Evolutionary conservation across 2,329 filamentous ascomycete genomes (phyloP).

Genomic region (Alternaria alternata): DNA sequence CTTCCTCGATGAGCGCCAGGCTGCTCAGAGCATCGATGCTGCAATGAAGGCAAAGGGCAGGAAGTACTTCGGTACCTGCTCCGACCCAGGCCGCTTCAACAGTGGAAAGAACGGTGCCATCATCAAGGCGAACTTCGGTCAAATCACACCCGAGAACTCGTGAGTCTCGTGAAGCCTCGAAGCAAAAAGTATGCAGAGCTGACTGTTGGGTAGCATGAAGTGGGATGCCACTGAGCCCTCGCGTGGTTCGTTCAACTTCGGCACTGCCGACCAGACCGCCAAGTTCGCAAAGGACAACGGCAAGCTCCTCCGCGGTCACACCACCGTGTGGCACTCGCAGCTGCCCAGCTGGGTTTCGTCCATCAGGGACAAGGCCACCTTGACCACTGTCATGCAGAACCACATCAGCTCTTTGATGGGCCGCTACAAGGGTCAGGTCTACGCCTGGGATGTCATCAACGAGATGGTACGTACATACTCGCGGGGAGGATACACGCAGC

Average conservation of each 20-base stretch:
- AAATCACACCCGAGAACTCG: slow-evolving; percentile 72
- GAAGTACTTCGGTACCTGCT: slow-evolving; percentile 69
- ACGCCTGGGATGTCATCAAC: slow-evolving; percentile 71
- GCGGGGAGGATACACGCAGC: too few species aligned
- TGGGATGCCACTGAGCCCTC: slow-evolving; percentile 67
- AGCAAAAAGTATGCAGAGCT: not conserved
- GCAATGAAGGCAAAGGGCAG: slow-evolving; percentile 70
- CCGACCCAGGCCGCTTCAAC: slow-evolving; percentile 64
- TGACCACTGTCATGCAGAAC: slow-evolving; percentile 67
- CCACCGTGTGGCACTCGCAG: slow-evolving; percentile 69
- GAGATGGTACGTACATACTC: slow-evolving; percentile 56
- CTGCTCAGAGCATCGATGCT: slow-evolving; percentile 61
- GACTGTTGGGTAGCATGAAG: slow-evolving; percentile 64
- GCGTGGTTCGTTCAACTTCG: slow-evolving; percentile 58
- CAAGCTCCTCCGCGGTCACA: slow-evolving; percentile 71
- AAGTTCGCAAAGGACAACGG: slow-evolving; percentile 66
- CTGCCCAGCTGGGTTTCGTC: slow-evolving; percentile 65
- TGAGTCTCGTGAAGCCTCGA: slow-evolving; percentile 10
- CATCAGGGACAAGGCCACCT: slow-evolving; percentile 61
- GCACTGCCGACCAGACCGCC: slow-evolving; percentile 64
- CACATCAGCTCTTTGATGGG: slow-evolving; percentile 67
- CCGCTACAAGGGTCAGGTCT: slow-evolving; percentile 71
- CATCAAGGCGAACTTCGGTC: slow-evolving; percentile 70
- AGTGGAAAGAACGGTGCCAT: slow-evolving; percentile 62
- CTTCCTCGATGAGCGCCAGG: slow-evolving; percentile 41